phyloP scores from a whole-genome alignment of 2,329 filamentous ascomycete genomes.

The Colletotrichum tanaceti region DNA sequence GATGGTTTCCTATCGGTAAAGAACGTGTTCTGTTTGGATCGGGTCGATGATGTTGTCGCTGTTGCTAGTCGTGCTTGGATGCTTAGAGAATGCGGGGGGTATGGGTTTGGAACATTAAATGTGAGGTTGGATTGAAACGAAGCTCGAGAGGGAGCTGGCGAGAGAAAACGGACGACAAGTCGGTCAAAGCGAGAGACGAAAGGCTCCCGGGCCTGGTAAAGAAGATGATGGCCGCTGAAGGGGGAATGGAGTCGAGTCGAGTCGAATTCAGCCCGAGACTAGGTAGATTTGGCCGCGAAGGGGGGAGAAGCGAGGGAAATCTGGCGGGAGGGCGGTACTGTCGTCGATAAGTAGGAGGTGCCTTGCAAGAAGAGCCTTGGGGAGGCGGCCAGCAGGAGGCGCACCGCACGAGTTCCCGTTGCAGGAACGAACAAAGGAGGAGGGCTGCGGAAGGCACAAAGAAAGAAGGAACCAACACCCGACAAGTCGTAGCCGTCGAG shows the following conservation, averaged over 20 bases:
- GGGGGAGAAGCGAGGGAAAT: conserved; percentile 5
- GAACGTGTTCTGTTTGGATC: conserved; percentile 7
- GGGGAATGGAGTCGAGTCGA: background rate
- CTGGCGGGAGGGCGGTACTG: background rate
- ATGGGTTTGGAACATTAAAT: conserved; percentile 9
- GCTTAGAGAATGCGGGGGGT: conserved; percentile 17
- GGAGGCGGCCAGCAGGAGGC: conserved; percentile 6
- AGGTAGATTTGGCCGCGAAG: background rate
- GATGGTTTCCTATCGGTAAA: conserved; percentile 15
- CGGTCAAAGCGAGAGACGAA: conserved; percentile 10
- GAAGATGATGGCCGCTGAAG: background rate
- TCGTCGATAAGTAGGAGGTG: background rate
- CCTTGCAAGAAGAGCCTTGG: background rate
- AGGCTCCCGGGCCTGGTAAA: background rate
- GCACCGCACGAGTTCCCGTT: conserved; percentile 9
- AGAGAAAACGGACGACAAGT: conserved; percentile 10
- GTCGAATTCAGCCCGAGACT: conserved; percentile 1
- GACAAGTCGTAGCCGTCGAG: conserved; percentile 11
- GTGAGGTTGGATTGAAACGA: conserved; percentile 1
- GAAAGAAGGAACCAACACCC: no score
- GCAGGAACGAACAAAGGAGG: conserved; percentile 12
- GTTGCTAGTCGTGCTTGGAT: conserved; percentile 18
- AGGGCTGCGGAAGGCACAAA: background rate
- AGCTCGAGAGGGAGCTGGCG: background rate
- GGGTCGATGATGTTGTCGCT: conserved; percentile 26